Evolutionary conservation across 306 rosid genomes (phyloP).

Genomic region (Dryas octopetala): DNA sequence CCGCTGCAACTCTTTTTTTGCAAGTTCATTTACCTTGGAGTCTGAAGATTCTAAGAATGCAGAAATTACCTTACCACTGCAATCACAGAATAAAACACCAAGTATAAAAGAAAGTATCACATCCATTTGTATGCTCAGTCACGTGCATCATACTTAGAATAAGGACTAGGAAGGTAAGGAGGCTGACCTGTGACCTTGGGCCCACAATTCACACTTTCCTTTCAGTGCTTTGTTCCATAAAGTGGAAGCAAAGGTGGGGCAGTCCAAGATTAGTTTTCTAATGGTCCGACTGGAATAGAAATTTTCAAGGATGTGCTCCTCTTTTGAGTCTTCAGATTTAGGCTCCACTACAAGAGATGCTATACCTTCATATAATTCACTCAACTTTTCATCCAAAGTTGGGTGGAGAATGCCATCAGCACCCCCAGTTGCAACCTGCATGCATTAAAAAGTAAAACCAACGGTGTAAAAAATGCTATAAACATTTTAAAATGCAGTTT

Average conservation of each 20-base stretch:
- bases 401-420: conserved; percentile 74
- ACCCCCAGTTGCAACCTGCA: conserved; percentile 78
- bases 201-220: conserved; percentile 82
- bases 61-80: conserved; percentile 77
- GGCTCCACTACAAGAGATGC: conserved; percentile 68
- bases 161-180: neutral
- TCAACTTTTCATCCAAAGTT: conserved; percentile 61
- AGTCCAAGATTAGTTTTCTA: conserved; percentile 77
- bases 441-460: neutral
- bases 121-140: neutral
- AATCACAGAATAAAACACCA: conserved; percentile 26
- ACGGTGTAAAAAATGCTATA: neutral
- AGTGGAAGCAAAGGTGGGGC: conserved; percentile 76
- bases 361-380: conserved; percentile 58
- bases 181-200: conserved; percentile 72
- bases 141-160: conserved; percentile 12
- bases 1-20: conserved; percentile 63
- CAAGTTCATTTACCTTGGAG: conserved; percentile 46
- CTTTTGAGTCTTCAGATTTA: conserved; percentile 58
- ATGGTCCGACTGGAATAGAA: conserved; percentile 85
- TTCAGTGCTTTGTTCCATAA: conserved; percentile 74
- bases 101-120: conserved; percentile 17
- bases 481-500: neutral
- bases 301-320: conserved; percentile 82
- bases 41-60: conserved; percentile 81